A percentile compares a stretch with the other conserved stretches of the same genome.
phyloP scores from a whole-genome alignment of 1,284 basidiomycete species.

The Ustilago esculenta region DNA sequence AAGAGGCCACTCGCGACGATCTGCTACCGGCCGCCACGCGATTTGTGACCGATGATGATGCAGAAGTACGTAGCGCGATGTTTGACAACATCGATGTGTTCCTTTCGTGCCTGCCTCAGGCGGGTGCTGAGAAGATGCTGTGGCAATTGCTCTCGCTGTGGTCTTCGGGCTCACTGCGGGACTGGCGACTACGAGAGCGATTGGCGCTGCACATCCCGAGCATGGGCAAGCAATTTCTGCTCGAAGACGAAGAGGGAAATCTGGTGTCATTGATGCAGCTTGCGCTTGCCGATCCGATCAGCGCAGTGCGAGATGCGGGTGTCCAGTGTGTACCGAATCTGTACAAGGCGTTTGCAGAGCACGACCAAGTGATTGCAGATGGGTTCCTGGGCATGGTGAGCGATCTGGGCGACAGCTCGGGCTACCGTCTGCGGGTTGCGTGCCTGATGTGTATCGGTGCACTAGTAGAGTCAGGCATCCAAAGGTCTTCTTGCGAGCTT shows the following conservation, averaged over 20 bases:
- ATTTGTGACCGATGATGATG: conserved; percentile 73
- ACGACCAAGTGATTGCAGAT: conserved; percentile 54
- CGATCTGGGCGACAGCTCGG: conserved; percentile 52
- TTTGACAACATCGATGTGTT: conserved; percentile 69
- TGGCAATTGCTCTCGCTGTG: conserved; percentile 73
- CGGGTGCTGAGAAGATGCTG: conserved; percentile 72
- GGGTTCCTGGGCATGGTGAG: conserved; percentile 64
- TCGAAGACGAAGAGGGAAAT: conserved; percentile 65
- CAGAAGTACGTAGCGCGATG: conserved; percentile 72
- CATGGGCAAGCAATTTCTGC: conserved; percentile 69
- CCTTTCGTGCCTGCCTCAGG: conserved; percentile 72
- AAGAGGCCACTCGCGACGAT: conserved; percentile 76
- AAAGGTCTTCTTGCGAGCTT: conserved; percentile 70
- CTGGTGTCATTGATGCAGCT: conserved; percentile 72
- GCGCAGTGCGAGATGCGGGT: conserved; percentile 83
- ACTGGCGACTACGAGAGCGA: conserved; percentile 85
- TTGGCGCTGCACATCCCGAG: conserved; percentile 73
- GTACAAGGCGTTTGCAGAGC: conserved; percentile 54
- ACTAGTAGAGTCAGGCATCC: conserved; percentile 50
- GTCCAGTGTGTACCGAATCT: conserved; percentile 71
- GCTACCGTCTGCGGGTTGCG: conserved; percentile 63
- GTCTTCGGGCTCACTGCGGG: conserved; percentile 74
- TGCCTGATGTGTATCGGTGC: conserved; percentile 56
- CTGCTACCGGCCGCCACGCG: conserved; percentile 73
- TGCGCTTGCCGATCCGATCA: conserved; percentile 81